Percentiles rank a stretch among this genome's conserved stretches.
Evolutionary conservation across 1,284 basidiomycete genomes (phyloP).

Genomic region (Porogramme epimiltina): DNA sequence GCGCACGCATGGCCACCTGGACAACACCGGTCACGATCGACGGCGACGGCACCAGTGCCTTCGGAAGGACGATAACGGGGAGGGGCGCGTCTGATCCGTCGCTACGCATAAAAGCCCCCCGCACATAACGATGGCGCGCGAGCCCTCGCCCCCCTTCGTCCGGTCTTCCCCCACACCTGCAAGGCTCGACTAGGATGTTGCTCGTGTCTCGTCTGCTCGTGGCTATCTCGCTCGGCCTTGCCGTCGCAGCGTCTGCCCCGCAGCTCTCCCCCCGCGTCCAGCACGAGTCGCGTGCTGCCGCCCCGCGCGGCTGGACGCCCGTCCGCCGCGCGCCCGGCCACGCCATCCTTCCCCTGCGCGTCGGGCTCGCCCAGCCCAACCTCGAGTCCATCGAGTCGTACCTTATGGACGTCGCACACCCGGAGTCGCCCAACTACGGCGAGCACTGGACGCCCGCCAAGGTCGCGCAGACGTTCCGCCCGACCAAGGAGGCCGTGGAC

Average conservation of each 20-base stretch:
- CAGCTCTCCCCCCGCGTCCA: conserved; percentile 34
- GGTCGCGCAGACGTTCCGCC: conserved; percentile 44
- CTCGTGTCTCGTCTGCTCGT: conserved; percentile 17
- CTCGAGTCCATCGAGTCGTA: conserved; percentile 42
- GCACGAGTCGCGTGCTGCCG: conserved; percentile 38
- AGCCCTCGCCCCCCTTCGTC: too few relatives aligned
- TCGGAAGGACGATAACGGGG: too few relatives aligned
- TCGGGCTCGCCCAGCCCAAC: conserved; percentile 49
- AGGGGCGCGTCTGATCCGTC: too few relatives aligned
- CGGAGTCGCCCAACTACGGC: conserved; percentile 43
- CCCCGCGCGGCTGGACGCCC: conserved; percentile 39
- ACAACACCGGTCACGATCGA: too few relatives aligned
- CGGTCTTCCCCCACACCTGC: too few relatives aligned
- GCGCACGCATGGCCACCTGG: too few relatives aligned
- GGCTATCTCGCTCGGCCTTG: conserved; percentile 11
- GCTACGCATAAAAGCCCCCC: too few relatives aligned
- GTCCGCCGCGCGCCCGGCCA: conserved; percentile 34
- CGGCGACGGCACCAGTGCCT: too few relatives aligned
- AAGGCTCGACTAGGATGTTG: conserved; percentile 9
- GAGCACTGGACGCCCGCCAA: conserved; percentile 42
- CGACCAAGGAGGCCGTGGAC: conserved; percentile 41
- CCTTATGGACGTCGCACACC: conserved; percentile 47
- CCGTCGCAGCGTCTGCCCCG: conserved; percentile 8
- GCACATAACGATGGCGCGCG: too few relatives aligned
- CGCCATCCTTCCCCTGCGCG: conserved; percentile 41